Evolutionary conservation across 257 asterid species (phyloP), one percentile per base, ranked within the genome.

Genomic region (Salvia splendens): DNA sequence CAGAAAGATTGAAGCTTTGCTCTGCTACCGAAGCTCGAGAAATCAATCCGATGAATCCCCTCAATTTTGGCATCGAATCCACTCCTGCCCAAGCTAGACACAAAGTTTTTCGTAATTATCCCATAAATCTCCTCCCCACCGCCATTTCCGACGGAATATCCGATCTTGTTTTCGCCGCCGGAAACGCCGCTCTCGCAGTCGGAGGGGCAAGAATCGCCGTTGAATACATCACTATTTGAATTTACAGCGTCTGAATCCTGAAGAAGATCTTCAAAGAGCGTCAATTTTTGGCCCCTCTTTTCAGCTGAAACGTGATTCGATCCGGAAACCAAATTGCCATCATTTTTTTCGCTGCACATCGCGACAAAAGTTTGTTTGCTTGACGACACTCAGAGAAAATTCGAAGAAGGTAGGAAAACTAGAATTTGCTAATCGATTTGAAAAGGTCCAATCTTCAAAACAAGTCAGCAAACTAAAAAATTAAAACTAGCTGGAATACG

Each of bases 151-250:
- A 55, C 73, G 0, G 42, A 16, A 5, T 76, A 14, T 77, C 77
- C 68, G 35, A 55, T 47, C 75, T 72, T 2, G 30, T 24, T 56
- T 1, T 73, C 77, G 16, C 30, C 47, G 36, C 11, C 36, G 11
- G 65, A 49, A 42, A 8, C 20, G 20, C 20, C 30, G 30, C 87
- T 81, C 62, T 81, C 85, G 71, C 84, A 81, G 54, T 84, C 87
- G 46, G 89, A 81, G 36, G 81, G 82, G 59, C 30, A 24, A 24
- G 30, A 24, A 24, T 24, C 30, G 30, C 30, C 30, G 30, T 24
- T 24, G 30, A 1, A 24, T 24, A 24, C 3, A 24, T 24, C 30
- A 24, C 30, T 15, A 14, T 24, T 24, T 16, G 15, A 36, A 45
- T 30, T 58, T 30, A 6, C 55, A n/a, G 70, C n/a, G 8, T 30